Conservation (phyloP, 2,329 filamentous ascomycete species). For the Ophiognomonia clavigignenti-juglandacearum region DNA sequence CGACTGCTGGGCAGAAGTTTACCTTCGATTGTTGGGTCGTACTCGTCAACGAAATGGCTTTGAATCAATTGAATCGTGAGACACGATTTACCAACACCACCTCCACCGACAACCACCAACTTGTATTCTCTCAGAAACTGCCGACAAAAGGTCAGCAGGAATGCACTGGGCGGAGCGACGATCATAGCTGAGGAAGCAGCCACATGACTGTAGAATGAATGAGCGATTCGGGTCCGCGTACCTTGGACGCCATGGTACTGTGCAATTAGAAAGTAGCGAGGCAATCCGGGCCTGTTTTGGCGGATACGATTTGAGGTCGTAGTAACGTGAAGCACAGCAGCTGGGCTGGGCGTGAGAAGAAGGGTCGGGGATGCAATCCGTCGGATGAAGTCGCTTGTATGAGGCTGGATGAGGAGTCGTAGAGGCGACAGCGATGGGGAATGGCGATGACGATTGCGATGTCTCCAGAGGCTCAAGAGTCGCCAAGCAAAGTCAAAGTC, state of each 20-base stretch:
- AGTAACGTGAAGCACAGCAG: slow-evolving; percentile 16
- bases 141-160: slow-evolving; percentile 6
- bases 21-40: slow-evolving; percentile 99
- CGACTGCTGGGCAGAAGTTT: slow-evolving; percentile 26
- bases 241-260: slow-evolving; percentile 36
- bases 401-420: too few relatives aligned
- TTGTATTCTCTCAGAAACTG: slow-evolving; percentile 91
- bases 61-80: slow-evolving; percentile 95
- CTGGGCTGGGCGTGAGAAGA: slow-evolving; percentile 13
- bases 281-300: slow-evolving; percentile 9
- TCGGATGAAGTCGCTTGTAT: too few relatives aligned
- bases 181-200: slow-evolving; percentile 16
- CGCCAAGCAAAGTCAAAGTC: slow-evolving; percentile 13
- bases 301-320: not conserved
- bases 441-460: not conserved
- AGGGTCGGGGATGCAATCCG: not conserved
- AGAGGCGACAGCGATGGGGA: too few relatives aligned
- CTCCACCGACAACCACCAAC: slow-evolving; percentile 93
- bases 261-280: slow-evolving; percentile 10
- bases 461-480: not conserved
- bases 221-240: slow-evolving; percentile 20
- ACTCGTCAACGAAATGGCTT: slow-evolving; percentile 98
- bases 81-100: slow-evolving; percentile 98
- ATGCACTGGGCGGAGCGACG: not conserved
- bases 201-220: not conserved